Evolutionary conservation across 2,329 filamentous ascomycete genomes (phyloP).

Genomic region (Aspergillus pseudoterreus): DNA sequence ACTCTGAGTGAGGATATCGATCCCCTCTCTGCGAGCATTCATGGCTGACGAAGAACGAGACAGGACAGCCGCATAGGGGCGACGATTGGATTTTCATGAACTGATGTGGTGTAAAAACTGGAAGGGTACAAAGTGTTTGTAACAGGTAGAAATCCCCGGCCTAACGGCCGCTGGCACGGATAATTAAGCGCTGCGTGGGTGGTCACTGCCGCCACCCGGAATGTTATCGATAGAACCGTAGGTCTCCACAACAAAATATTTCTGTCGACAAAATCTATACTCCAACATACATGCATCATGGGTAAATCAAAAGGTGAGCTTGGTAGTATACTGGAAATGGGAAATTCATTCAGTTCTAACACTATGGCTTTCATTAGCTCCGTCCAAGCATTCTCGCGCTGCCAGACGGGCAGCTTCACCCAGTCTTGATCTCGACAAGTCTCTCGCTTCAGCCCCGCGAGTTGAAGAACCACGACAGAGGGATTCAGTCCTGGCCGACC

Average conservation of each 20-base stretch:
- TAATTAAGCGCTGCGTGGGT: conserved; percentile 20
- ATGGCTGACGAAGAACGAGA: conserved; percentile 26
- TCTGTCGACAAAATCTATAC: neutral
- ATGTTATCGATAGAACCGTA: conserved; percentile 33
- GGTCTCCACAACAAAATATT: conserved; percentile 27
- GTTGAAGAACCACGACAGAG: conserved; percentile 38
- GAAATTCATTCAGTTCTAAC: conserved; percentile 8
- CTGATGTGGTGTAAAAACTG: conserved; percentile 2
- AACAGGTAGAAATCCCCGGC: neutral
- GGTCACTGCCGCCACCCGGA: conserved; percentile 27
- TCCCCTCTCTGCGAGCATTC: conserved; percentile 31
- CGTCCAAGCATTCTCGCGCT: conserved; percentile 55
- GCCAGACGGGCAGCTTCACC: conserved; percentile 56
- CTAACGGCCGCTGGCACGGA: conserved; percentile 1
- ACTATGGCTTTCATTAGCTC: conserved; percentile 35
- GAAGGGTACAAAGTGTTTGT: neutral
- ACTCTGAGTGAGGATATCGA: conserved; percentile 27
- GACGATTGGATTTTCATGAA: conserved; percentile 8
- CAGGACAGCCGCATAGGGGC: conserved; percentile 19
- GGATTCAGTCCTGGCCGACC: conserved; percentile 47
- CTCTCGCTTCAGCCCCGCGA: conserved; percentile 42
- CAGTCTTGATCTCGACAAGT: conserved; percentile 51
- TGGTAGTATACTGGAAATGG: neutral
- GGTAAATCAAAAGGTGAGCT: conserved; percentile 36
- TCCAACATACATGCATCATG: conserved; percentile 24